Conservation (phyloP, 192 early-diverging fungal genomes). For the Backusella morwellensis region DNA sequence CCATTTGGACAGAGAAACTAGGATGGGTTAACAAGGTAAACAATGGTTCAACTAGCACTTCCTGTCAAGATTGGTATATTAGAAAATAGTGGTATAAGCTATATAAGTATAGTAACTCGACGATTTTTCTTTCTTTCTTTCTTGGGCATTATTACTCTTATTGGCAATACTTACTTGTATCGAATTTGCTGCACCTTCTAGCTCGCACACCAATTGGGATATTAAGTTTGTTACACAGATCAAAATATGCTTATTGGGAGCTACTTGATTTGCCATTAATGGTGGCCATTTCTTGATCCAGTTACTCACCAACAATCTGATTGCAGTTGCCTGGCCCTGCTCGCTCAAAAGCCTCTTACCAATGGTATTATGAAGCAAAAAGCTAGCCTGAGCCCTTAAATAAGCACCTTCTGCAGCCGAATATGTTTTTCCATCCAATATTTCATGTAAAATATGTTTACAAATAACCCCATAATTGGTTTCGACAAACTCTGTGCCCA, state of each 20-base stretch:
- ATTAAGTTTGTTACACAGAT: conserved; percentile 74
- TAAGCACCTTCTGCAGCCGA: conserved; percentile 56
- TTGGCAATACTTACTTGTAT: conserved; percentile 42
- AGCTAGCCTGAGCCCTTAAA: conserved; percentile 58
- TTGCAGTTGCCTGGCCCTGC: conserved; percentile 67
- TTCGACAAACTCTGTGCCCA: conserved; percentile 72
- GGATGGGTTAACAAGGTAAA: conserved; percentile 67
- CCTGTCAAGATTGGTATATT: conserved; percentile 28
- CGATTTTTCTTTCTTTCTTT: not conserved
- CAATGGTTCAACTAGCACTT: conserved; percentile 66
- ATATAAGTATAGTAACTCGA: too few relatives aligned
- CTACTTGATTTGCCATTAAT: conserved; percentile 43
- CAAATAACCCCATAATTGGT: conserved; percentile 69
- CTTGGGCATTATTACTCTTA: not conserved
- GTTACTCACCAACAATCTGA: conserved; percentile 55
- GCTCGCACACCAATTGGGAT: conserved; percentile 66
- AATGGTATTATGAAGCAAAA: conserved; percentile 72
- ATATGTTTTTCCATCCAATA: conserved; percentile 51
- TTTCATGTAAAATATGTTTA: conserved; percentile 62
- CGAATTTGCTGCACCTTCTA: conserved; percentile 68
- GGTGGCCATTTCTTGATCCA: conserved; percentile 63
- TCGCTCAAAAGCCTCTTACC: conserved; percentile 76
- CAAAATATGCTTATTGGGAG: conserved; percentile 58
- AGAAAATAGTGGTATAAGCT: not conserved
- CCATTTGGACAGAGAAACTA: conserved; percentile 68